Percentiles rank a stretch among this genome's conserved stretches.
These are phyloP conservation scores for Eucalyptus grandis DNA, from an alignment of 345 rosid species.

Conservation along the genomic window DNA sequence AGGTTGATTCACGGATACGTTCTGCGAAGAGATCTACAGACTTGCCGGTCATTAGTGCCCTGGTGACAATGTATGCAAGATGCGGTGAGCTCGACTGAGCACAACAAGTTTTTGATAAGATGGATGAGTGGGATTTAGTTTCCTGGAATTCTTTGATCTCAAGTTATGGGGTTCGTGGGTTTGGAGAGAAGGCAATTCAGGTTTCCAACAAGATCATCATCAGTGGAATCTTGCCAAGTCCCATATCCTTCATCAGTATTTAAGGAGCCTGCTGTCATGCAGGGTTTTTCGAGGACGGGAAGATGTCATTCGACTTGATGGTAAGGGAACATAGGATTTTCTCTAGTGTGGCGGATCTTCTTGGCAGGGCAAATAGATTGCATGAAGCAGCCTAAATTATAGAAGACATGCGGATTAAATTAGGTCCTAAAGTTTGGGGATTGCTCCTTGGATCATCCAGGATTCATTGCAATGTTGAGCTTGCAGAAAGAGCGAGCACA, in stretches of 20 bases:
- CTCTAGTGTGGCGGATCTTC: constrained; percentile 78
- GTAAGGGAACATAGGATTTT: constrained; percentile 32
- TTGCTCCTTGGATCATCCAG: constrained; percentile 84
- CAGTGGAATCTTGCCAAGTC: constrained; percentile 50
- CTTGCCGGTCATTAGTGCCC: constrained; percentile 71
- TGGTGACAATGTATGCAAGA: constrained; percentile 71
- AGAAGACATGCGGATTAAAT: constrained; percentile 55
- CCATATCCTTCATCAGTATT: constrained; percentile 53
- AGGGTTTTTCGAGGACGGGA: constrained; percentile 78
- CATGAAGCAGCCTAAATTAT: constrained; percentile 66
- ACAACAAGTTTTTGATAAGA: constrained; percentile 47
- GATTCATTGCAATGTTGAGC: constrained; percentile 68
- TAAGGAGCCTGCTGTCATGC: constrained; percentile 93
- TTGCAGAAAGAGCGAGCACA: constrained; percentile 67
- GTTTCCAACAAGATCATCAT: constrained; percentile 55
- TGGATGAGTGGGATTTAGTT: constrained; percentile 61
- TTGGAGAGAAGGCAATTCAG: constrained; percentile 53
- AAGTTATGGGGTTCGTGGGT: constrained; percentile 73
- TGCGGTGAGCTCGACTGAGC: constrained; percentile 69
- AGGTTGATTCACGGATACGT: constrained; percentile 70
- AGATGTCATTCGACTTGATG: constrained; percentile 50
- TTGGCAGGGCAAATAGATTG: constrained; percentile 81
- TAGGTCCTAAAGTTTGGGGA: constrained; percentile 81
- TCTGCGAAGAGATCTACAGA: constrained; percentile 57
- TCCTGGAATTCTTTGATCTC: constrained; percentile 89